Conservation (phyloP, 352 stramenopile genomes). For the Pseudoperonospora humuli region DNA sequence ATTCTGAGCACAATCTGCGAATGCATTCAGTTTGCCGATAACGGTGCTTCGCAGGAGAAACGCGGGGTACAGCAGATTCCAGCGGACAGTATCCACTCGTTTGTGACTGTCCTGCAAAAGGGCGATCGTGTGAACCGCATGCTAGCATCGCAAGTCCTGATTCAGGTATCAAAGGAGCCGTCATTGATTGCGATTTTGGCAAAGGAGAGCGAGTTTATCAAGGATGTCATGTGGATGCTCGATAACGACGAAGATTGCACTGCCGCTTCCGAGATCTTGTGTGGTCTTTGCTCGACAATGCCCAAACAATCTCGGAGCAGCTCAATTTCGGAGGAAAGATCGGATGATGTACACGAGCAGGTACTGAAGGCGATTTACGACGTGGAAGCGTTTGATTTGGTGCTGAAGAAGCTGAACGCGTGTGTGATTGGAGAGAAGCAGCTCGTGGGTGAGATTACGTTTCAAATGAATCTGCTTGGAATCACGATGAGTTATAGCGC, state of each 20-base stretch:
- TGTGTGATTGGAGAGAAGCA: constrained; percentile 60
- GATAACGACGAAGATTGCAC: constrained; percentile 64
- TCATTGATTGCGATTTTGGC: constrained; percentile 45
- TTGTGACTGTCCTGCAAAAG: constrained; percentile 55
- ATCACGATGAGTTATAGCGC: constrained; percentile 75
- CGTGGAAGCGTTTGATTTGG: constrained; percentile 51
- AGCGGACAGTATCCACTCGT: constrained; percentile 41
- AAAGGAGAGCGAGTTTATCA: constrained; percentile 51
- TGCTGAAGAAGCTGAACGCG: constrained; percentile 60
- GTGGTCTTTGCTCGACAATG: constrained; percentile 49
- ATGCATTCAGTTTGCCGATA: constrained; percentile 55
- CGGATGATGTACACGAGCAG: constrained; percentile 27
- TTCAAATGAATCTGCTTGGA: constrained; percentile 64
- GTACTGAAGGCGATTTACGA: constrained; percentile 54
- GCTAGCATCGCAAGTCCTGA: constrained; percentile 58
- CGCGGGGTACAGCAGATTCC: constrained; percentile 50
- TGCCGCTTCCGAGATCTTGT: constrained; percentile 68
- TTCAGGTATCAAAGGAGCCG: constrained; percentile 54
- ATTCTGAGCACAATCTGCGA: constrained; percentile 72
- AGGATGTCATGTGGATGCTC: constrained; percentile 65
- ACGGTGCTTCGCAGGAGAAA: constrained; percentile 19
- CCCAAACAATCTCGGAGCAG: constrained; percentile 19
- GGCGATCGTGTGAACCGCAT: constrained; percentile 57
- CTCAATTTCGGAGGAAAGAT: constrained; percentile 5
- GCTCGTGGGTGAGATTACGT: constrained; percentile 71